Evolutionary conservation across 768 basidiomycete species (phyloP).

Genomic region (Trametes coccinea): DNA sequence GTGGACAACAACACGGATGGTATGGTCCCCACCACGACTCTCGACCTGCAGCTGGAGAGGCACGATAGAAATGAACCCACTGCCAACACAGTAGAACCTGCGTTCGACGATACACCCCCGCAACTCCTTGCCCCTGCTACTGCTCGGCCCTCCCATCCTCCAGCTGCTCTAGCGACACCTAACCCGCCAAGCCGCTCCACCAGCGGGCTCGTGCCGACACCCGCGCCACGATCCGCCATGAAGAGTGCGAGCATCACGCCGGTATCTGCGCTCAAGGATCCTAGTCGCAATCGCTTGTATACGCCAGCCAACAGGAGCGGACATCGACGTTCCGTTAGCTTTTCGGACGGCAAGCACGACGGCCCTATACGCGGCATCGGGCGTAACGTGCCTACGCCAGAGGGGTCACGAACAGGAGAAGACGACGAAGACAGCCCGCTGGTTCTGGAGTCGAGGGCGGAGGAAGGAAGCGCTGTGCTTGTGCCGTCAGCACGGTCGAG

Average conservation of each 20-base stretch:
- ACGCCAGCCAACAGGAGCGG: slow-evolving; percentile 53
- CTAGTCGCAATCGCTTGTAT: slow-evolving; percentile 46
- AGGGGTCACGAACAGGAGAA: slow-evolving; percentile 29
- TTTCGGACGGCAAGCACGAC: slow-evolving; percentile 89
- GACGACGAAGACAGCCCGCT: slow-evolving; percentile 20
- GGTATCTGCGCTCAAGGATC: slow-evolving; percentile 55
- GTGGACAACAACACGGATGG: slow-evolving; percentile 22
- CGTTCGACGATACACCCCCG: slow-evolving; percentile 28
- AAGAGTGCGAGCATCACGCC: slow-evolving; percentile 55
- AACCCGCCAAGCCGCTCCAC: slow-evolving; percentile 14
- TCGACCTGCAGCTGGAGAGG: slow-evolving; percentile 13
- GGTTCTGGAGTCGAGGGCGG: slow-evolving; percentile 18
- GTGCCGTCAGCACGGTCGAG: slow-evolving; percentile 71
- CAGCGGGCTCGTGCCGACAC: slow-evolving; percentile 31
- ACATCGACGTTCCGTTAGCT: slow-evolving; percentile 88
- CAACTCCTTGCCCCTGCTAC: slow-evolving; percentile 19
- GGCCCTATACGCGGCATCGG: slow-evolving; percentile 80
- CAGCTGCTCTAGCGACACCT: slow-evolving; percentile 14
- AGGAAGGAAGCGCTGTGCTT: slow-evolving; percentile 29
- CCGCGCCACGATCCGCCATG: slow-evolving; percentile 40
- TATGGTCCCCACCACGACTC: slow-evolving; percentile 27
- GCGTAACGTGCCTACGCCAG: slow-evolving; percentile 41
- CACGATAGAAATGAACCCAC: not conserved
- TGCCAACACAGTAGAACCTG: slow-evolving; percentile 20
- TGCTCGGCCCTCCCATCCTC: not conserved